These are phyloP conservation scores for Lineolata rhizophorae DNA, from an alignment of 495 filamentous ascomycete genomes.

Conservation along the genomic window DNA sequence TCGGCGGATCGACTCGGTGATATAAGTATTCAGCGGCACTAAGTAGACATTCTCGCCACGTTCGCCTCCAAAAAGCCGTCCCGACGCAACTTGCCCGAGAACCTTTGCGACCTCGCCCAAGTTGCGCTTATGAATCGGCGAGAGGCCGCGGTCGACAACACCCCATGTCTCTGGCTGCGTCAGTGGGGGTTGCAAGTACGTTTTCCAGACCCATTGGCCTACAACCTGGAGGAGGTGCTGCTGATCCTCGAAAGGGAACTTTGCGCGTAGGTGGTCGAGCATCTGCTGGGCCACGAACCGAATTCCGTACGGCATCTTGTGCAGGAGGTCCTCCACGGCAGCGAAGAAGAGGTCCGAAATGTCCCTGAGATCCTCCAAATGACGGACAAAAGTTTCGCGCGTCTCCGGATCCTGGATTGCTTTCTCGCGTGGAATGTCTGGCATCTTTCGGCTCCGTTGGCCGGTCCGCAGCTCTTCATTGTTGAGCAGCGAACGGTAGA, in stretches of 20 bases:
- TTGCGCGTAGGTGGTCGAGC: slow-evolving; percentile 50
- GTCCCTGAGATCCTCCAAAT: slow-evolving; percentile 80
- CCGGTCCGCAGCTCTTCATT: slow-evolving; percentile 92
- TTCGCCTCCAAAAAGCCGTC: slow-evolving; percentile 74
- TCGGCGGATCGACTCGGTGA: slow-evolving; percentile 66
- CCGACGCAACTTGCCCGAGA: slow-evolving; percentile 63
- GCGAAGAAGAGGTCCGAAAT: slow-evolving; percentile 76
- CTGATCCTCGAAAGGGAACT: slow-evolving; percentile 61
- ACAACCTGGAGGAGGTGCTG: slow-evolving; percentile 62
- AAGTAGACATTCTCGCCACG: slow-evolving; percentile 91
- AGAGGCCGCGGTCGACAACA: slow-evolving; percentile 66
- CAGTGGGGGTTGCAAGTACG: slow-evolving; percentile 78
- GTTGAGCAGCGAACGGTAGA: slow-evolving; percentile 83
- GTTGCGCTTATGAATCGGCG: slow-evolving; percentile 84
- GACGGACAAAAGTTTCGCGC: slow-evolving; percentile 72
- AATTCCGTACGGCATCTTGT: slow-evolving; percentile 81
- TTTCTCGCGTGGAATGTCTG: slow-evolving; percentile 69
- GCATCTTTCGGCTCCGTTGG: slow-evolving; percentile 49
- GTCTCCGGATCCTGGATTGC: slow-evolving; percentile 90
- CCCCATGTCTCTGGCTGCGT: slow-evolving; percentile 73
- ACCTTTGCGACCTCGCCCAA: slow-evolving; percentile 81
- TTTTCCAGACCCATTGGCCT: slow-evolving; percentile 78
- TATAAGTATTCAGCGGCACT: slow-evolving; percentile 77
- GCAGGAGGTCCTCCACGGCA: slow-evolving; percentile 58
- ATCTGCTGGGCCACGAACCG: slow-evolving; percentile 76